Evolutionary conservation across 169 alveolate species (phyloP).

Genomic region (Plasmodium billcollinsi): DNA sequence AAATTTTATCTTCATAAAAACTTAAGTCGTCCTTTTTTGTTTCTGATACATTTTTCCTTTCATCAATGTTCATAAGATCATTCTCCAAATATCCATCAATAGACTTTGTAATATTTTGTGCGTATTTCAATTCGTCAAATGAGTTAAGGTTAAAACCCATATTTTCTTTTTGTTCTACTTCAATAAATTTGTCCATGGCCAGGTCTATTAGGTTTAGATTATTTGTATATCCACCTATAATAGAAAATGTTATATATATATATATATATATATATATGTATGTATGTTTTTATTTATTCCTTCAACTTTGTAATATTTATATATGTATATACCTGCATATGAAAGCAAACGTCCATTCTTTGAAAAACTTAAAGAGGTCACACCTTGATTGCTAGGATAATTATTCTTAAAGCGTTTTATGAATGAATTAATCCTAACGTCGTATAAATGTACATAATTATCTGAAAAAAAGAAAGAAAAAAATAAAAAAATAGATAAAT

Average conservation of each 20-base stretch:
- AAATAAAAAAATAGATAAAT: not conserved
- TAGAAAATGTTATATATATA: not conserved
- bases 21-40: not conserved
- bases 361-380: constrained; percentile 71
- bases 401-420: constrained; percentile 67
- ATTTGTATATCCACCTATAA: constrained; percentile 70
- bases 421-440: constrained; percentile 48
- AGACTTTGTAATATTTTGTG: not conserved
- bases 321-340: constrained; percentile 52
- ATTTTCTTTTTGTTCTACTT: constrained; percentile 28
- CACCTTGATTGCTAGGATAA: constrained; percentile 70
- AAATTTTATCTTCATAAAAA: constrained; percentile 46
- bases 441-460: constrained; percentile 67
- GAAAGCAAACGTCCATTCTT: constrained; percentile 60
- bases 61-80: constrained; percentile 17
- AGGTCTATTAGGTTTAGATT: constrained; percentile 46
- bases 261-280: not conserved
- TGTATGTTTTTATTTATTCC: too few species aligned
- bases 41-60: not conserved
- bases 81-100: constrained; percentile 13
- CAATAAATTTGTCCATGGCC: constrained; percentile 65
- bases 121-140: not conserved
- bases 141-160: constrained; percentile 10
- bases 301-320: too few species aligned
- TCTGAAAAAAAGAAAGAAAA: constrained; percentile 16